Evolutionary conservation across 2,329 filamentous ascomycete species (phyloP).

Genomic region (Colletotrichum tropicale): DNA sequence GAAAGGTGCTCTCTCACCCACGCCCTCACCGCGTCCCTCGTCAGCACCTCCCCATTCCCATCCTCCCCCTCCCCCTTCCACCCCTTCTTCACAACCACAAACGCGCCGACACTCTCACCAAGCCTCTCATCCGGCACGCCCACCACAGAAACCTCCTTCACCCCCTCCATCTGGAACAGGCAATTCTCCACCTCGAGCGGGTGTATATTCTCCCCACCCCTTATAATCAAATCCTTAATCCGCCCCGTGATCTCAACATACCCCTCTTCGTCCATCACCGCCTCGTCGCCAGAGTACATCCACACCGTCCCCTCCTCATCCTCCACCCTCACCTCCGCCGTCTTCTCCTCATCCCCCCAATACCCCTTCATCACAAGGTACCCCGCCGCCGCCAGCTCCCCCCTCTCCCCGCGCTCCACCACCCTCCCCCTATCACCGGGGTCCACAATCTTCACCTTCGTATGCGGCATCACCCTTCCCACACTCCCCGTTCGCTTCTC

Average conservation of each 20-base stretch:
- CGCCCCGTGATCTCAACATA: constrained; percentile 89
- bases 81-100: constrained; percentile 61
- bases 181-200: constrained; percentile 92
- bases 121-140: constrained; percentile 82
- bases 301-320: constrained; percentile 63
- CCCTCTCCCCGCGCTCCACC: constrained; percentile 68
- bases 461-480: constrained; percentile 84
- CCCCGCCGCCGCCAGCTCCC: constrained; percentile 83
- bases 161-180: constrained; percentile 71
- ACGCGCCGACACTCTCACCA: constrained; percentile 87
- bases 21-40: constrained; percentile 62
- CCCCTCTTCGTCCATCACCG: constrained; percentile 79
- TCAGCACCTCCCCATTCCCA: constrained; percentile 40
- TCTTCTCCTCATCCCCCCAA: constrained; percentile 75
- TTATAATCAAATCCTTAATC: constrained; percentile 95
- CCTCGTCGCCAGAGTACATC: constrained; percentile 96
- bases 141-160: constrained; percentile 82
- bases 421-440: constrained; percentile 62
- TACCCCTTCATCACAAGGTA: constrained; percentile 94
- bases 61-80: constrained; percentile 25
- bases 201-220: constrained; percentile 94
- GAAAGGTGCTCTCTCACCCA: constrained; percentile 76
- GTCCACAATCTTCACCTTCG: constrained; percentile 76
- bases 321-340: constrained; percentile 65
- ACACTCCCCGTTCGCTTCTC: constrained; percentile 77